These are phyloP conservation scores for Fusarium tjaetaba DNA, from an alignment of 2,329 filamentous ascomycete genomes.

Conservation along the genomic window DNA sequence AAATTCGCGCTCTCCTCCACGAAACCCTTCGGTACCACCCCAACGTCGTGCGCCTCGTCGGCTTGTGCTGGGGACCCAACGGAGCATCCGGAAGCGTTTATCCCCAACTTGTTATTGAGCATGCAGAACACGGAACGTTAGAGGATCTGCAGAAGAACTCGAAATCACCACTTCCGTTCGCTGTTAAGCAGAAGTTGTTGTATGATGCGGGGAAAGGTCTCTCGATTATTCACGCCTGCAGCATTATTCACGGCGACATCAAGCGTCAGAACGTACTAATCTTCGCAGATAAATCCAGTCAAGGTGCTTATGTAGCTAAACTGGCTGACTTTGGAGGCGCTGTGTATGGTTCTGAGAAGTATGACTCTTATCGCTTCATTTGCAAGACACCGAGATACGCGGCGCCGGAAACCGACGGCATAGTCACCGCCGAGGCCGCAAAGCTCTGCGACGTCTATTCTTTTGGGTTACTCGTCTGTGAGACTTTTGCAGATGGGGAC, in stretches of 20 bases:
- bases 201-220: not conserved
- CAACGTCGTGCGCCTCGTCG: not conserved
- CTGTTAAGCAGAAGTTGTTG: not conserved
- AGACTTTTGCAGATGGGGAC: not conserved
- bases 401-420: not conserved
- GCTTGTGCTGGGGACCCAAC: not conserved
- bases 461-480: not conserved
- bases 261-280: not conserved
- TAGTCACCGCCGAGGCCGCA: not conserved
- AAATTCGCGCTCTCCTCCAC: not conserved
- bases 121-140: not conserved
- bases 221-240: not conserved
- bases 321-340: not conserved
- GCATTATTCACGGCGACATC: not conserved
- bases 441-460: not conserved
- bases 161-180: not conserved
- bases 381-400: constrained; percentile 1
- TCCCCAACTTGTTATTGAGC: not conserved
- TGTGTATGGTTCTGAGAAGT: not conserved
- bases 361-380: constrained; percentile 5
- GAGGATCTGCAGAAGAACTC: not conserved
- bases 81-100: not conserved
- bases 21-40: not conserved
- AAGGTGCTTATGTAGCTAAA: not conserved
- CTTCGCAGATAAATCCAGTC: not conserved